phyloP scores from a whole-genome alignment of 192 early-diverging fungal genomes.

The Linnemannia hyalina region DNA sequence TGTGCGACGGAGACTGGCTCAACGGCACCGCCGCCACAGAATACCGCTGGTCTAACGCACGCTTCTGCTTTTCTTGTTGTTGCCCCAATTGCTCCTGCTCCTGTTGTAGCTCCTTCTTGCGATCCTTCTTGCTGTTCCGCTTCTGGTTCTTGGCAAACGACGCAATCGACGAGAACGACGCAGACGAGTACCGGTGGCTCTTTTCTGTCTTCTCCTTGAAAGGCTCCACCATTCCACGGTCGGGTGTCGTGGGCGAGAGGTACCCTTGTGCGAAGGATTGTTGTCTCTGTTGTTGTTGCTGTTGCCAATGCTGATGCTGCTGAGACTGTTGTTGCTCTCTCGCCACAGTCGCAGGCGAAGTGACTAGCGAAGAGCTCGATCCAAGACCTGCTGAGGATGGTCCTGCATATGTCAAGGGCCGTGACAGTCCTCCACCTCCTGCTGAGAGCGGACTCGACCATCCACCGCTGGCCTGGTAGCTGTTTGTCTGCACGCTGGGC shows the following conservation, averaged over 20 bases:
- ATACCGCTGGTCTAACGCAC: conserved; percentile 25
- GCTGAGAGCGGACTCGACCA: conserved; percentile 29
- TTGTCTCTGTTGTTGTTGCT: neutral
- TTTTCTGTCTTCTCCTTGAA: conserved; percentile 27
- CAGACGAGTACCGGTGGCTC: conserved; percentile 31
- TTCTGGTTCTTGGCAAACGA: conserved; percentile 45
- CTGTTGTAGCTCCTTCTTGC: conserved; percentile 24
- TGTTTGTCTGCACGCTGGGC: neutral
- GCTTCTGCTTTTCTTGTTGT: conserved; percentile 11
- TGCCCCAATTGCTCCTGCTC: conserved; percentile 18
- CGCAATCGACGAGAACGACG: conserved; percentile 42
- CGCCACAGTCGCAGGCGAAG: conserved; percentile 17
- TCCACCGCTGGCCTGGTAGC: neutral
- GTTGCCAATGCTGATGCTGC: neutral
- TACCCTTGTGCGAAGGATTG: neutral
- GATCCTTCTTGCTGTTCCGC: conserved; percentile 40
- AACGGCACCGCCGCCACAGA: conserved; percentile 26
- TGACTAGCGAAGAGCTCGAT: conserved; percentile 26
- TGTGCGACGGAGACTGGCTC: conserved; percentile 1
- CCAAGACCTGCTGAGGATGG: conserved; percentile 11
- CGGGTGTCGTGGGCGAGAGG: neutral
- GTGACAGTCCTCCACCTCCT: conserved; percentile 23
- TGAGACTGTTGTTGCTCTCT: conserved; percentile 2
- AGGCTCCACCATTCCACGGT: neutral
- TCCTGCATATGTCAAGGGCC: conserved; percentile 39